Percentiles rank a stretch among this genome's conserved stretches.
phyloP scores from a whole-genome alignment of 1,139 yeast genomes.

The Candida sp. region DNA sequence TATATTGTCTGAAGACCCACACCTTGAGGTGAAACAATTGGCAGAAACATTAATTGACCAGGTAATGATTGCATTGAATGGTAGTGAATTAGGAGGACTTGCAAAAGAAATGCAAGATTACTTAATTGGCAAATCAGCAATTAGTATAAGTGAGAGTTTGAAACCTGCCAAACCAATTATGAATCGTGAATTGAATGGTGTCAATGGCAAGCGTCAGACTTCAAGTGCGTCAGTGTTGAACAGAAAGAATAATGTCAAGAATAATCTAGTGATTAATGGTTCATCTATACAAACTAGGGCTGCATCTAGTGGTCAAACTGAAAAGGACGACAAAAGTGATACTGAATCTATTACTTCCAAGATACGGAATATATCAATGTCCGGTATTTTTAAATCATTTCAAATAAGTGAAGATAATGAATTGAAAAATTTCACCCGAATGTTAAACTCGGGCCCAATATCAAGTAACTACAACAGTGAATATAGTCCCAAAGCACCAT shows the following conservation, averaged over 20 bases:
- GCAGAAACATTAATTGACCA: constrained; percentile 78
- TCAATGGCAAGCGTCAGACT: constrained; percentile 24
- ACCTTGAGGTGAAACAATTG: constrained; percentile 69
- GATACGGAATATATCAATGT: constrained; percentile 36
- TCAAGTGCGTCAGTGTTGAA: constrained; percentile 31
- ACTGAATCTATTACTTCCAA: constrained; percentile 35
- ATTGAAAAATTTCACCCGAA: constrained; percentile 33
- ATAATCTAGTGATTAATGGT: constrained; percentile 29
- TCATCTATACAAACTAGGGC: constrained; percentile 27
- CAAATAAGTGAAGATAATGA: constrained; percentile 41
- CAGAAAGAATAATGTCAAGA: constrained; percentile 25
- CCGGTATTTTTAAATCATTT: constrained; percentile 41
- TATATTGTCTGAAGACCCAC: constrained; percentile 86
- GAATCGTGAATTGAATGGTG: constrained; percentile 20
- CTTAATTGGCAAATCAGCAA: constrained; percentile 49
- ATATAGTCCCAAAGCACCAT: constrained; percentile 48
- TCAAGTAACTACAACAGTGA: constrained; percentile 49
- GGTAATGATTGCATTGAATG: constrained; percentile 62
- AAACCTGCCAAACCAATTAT: constrained; percentile 32
- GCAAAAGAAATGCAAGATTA: constrained; percentile 66
- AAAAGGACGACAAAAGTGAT: constrained; percentile 19
- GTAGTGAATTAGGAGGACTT: constrained; percentile 62
- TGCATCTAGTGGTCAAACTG: constrained; percentile 25
- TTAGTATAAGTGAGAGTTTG: constrained; percentile 40
- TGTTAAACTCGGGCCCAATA: constrained; percentile 38